These are phyloP conservation scores for Talaromyces sp. DNA, from an alignment of 2,329 filamentous ascomycete species.

Conservation along the genomic window DNA sequence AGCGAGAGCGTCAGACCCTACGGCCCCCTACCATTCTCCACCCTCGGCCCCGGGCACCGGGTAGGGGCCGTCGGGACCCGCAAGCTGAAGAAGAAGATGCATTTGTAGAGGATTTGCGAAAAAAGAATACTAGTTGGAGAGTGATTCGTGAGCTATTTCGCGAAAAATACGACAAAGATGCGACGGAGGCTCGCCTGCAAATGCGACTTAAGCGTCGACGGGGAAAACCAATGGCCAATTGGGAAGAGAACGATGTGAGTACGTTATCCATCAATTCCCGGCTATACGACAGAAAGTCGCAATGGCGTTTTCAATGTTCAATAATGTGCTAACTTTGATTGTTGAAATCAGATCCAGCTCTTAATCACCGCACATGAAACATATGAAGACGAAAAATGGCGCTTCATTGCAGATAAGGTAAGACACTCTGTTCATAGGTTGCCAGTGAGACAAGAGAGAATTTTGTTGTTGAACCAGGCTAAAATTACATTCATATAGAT, in stretches of 20 bases:
- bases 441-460: background rate
- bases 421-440: background rate
- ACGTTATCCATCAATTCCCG: constrained; percentile 29
- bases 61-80: constrained; percentile 39
- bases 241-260: constrained; percentile 50
- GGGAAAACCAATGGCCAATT: constrained; percentile 37
- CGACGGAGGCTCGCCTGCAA: constrained; percentile 43
- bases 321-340: constrained; percentile 2
- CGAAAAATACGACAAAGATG: constrained; percentile 41
- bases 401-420: constrained; percentile 44
- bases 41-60: constrained; percentile 32
- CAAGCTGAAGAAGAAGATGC: constrained; percentile 44
- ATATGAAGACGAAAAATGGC: constrained; percentile 44
- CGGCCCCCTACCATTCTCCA: constrained; percentile 29
- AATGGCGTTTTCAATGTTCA: background rate
- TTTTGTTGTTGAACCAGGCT: background rate
- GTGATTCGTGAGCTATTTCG: constrained; percentile 40
- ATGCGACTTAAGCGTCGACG: constrained; percentile 45
- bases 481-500: constrained; percentile 21
- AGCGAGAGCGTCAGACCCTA: constrained; percentile 38
- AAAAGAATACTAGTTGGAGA: constrained; percentile 43
- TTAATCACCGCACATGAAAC: constrained; percentile 40
- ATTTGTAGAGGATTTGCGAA: constrained; percentile 41
- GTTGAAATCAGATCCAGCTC: constrained; percentile 32
- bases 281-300: too few relatives aligned